phyloP scores from a whole-genome alignment of 352 stramenopile species.

The Pythium phragmiticola region DNA sequence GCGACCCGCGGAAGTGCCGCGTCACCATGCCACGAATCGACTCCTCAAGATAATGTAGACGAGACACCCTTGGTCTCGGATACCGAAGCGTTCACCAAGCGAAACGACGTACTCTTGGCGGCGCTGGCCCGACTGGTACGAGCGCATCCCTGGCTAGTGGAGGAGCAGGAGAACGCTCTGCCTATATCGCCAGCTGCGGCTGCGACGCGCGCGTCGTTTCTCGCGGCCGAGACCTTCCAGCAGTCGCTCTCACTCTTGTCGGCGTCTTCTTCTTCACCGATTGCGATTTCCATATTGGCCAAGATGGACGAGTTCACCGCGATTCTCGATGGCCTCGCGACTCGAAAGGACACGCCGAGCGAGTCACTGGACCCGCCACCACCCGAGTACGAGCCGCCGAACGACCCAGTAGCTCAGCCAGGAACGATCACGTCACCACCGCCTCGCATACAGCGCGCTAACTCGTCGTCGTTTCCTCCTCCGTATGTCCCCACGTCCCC shows the following conservation, averaged over 20 bases:
- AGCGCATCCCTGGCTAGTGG: constrained; percentile 20
- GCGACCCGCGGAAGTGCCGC: constrained; percentile 3
- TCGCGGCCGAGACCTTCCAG: constrained; percentile 22
- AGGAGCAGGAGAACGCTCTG: background rate
- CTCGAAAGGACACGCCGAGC: background rate
- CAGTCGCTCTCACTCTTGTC: constrained; percentile 18
- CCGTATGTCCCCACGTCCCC: constrained; percentile 18
- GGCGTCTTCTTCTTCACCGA: background rate
- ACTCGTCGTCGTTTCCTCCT: constrained; percentile 22
- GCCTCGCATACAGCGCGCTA: constrained; percentile 5
- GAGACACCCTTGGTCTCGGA: background rate
- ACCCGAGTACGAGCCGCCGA: background rate
- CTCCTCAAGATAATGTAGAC: background rate
- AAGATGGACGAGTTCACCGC: constrained; percentile 21
- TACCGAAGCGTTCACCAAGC: background rate
- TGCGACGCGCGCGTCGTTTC: constrained; percentile 17
- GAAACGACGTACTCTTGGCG: background rate
- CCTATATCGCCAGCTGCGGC: background rate
- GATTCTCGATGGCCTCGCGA: constrained; percentile 9
- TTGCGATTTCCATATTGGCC: too few species aligned
- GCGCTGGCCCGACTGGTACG: constrained; percentile 7
- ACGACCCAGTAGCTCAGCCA: background rate
- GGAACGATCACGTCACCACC: constrained; percentile 1
- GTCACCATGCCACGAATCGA: background rate
- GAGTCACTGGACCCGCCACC: background rate